These are phyloP conservation scores for Fraxinus sp. DNA, from an alignment of 305 asterid genomes.

Conservation along the genomic window DNA sequence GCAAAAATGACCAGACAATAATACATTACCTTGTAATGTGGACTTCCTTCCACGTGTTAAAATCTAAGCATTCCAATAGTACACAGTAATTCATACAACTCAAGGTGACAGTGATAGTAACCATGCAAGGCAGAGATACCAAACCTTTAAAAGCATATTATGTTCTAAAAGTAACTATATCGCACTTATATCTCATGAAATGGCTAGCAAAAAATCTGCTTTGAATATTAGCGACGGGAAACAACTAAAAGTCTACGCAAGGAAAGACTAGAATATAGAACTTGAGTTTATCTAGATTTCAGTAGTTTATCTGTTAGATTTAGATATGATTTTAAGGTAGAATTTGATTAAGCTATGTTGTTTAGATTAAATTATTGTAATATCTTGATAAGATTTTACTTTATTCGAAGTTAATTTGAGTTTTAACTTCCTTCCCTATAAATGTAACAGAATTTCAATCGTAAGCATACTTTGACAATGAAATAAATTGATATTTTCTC, in stretches of 20 bases:
- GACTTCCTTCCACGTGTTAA: background rate
- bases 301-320: background rate
- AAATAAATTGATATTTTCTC: background rate
- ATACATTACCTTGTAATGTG: background rate
- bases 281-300: background rate
- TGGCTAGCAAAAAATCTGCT: background rate
- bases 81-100: background rate
- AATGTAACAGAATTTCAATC: background rate
- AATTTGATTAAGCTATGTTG: background rate
- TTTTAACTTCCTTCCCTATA: background rate
- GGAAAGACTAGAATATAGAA: background rate
- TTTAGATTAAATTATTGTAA: no score
- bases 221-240: background rate
- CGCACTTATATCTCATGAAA: background rate
- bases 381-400: background rate
- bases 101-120: background rate
- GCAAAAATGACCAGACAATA: background rate
- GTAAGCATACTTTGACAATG: background rate
- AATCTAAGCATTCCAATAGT: background rate
- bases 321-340: background rate
- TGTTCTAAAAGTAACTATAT: background rate
- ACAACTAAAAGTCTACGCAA: background rate
- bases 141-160: background rate
- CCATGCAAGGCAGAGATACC: background rate
- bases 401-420: background rate